phyloP scores from a whole-genome alignment of 2,329 filamentous ascomycete species.

The Neoarthrinium moseri region DNA sequence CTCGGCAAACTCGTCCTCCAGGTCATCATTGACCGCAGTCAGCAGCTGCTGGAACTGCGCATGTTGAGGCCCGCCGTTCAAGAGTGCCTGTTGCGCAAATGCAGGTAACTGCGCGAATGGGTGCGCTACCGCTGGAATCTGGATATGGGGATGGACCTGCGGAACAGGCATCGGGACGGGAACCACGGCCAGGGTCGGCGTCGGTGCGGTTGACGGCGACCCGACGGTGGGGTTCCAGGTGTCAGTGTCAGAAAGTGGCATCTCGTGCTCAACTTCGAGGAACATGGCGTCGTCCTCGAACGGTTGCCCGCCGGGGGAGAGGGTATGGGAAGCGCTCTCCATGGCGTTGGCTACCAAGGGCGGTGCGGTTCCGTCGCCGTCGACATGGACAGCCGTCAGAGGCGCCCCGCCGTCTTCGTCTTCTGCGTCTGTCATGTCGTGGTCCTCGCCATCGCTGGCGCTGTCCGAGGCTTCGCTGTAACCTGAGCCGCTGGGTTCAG shows the following conservation, averaged over 20 bases:
- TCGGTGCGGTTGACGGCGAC: too few species aligned
- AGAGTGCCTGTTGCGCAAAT: neutral
- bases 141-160: neutral
- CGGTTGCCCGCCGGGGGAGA: neutral
- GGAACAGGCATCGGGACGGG: too few species aligned
- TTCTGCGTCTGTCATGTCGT: conserved; percentile 23
- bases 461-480: neutral
- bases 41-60: conserved; percentile 1
- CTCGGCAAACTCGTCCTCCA: conserved; percentile 14
- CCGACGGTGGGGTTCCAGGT: too few species aligned
- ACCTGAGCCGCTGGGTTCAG: neutral
- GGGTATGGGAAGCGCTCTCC: neutral
- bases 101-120: neutral
- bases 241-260: too few species aligned
- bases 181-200: too few species aligned
- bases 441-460: conserved; percentile 12
- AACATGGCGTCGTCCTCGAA: neutral
- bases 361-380: neutral
- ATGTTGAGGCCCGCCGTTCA: neutral
- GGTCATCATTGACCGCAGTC: conserved; percentile 16
- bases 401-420: conserved; percentile 26
- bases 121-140: neutral
- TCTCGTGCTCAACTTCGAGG: too few species aligned
- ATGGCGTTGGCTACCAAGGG: neutral
- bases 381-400: neutral